Percentiles rank a stretch among this genome's conserved stretches.
Conservation (phyloP, 179 eudicot species). For the Vitellaria paradoxa region DNA sequence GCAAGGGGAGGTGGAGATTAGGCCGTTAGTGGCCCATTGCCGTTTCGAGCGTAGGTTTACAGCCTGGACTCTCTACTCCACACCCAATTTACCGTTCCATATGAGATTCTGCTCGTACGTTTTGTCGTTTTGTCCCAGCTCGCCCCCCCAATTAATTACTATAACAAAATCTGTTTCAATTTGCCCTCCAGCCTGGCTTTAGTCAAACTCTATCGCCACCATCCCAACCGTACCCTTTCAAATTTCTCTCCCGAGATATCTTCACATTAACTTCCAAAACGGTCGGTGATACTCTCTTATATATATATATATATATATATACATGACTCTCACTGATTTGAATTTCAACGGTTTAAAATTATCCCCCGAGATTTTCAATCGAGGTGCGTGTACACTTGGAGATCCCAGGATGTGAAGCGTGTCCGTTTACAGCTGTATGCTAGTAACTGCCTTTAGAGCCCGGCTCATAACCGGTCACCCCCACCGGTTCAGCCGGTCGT, state of each 20-base stretch:
- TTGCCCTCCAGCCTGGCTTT: too few species aligned
- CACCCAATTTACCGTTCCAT: neutral
- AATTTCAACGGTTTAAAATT: neutral
- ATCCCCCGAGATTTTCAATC: conserved; percentile 21
- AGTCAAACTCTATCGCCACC: too few species aligned
- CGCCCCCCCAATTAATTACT: neutral
- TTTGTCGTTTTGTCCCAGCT: conserved; percentile 18
- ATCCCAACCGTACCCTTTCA: too few species aligned
- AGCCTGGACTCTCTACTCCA: conserved; percentile 15
- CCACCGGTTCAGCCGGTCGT: conserved; percentile 38
- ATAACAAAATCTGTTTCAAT: neutral
- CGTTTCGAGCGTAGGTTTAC: conserved; percentile 13
- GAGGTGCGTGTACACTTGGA: conserved; percentile 13
- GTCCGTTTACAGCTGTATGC: conserved; percentile 46
- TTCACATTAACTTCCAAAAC: conserved; percentile 34
- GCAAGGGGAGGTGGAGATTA: conserved; percentile 12
- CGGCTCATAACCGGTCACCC: conserved; percentile 25
- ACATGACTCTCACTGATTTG: neutral
- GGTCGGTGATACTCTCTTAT: conserved; percentile 24
- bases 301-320: too few species aligned
- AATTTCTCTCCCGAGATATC: neutral
- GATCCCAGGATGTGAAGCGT: conserved; percentile 26
- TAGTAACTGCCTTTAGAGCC: conserved; percentile 45
- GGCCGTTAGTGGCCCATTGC: conserved; percentile 6
- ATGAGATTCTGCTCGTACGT: conserved; percentile 6